A percentile compares a stretch with the other conserved stretches of the same genome.
Conservation (phyloP, 768 basidiomycete species). For the Mycena latifolia region DNA sequence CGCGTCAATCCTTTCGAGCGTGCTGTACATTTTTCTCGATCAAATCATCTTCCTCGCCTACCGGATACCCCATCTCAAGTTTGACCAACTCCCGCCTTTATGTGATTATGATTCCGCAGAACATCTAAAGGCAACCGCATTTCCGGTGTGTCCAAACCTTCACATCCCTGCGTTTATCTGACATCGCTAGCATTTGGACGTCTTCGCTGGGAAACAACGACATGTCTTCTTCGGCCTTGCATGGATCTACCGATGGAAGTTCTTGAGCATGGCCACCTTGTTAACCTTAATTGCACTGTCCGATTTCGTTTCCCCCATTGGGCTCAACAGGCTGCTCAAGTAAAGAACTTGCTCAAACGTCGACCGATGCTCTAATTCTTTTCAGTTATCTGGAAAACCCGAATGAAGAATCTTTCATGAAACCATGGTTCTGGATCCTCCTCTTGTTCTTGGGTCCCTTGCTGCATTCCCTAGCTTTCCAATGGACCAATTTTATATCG, state of each 20-base stretch:
- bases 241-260: constrained; percentile 45
- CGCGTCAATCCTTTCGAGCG: constrained; percentile 56
- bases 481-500: constrained; percentile 67
- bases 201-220: constrained; percentile 21
- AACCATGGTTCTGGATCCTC: constrained; percentile 81
- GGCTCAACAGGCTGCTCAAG: constrained; percentile 56
- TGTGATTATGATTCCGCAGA: constrained; percentile 64
- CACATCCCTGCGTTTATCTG: constrained; percentile 31
- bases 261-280: constrained; percentile 41
- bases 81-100: constrained; percentile 71
- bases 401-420: constrained; percentile 60
- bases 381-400: constrained; percentile 68
- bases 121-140: constrained; percentile 41
- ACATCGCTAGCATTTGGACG: constrained; percentile 24
- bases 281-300: constrained; percentile 43
- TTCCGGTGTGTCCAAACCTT: constrained; percentile 42
- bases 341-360: constrained; percentile 31
- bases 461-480: constrained; percentile 55
- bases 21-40: constrained; percentile 68
- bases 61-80: constrained; percentile 56
- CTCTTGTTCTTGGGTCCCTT: constrained; percentile 64
- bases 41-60: constrained; percentile 59
- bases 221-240: constrained; percentile 58
- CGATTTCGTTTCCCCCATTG: constrained; percentile 53
- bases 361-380: neutral